Conservation (phyloP, 1,284 basidiomycete species). For the Pseudozyma tsukubaensis region DNA sequence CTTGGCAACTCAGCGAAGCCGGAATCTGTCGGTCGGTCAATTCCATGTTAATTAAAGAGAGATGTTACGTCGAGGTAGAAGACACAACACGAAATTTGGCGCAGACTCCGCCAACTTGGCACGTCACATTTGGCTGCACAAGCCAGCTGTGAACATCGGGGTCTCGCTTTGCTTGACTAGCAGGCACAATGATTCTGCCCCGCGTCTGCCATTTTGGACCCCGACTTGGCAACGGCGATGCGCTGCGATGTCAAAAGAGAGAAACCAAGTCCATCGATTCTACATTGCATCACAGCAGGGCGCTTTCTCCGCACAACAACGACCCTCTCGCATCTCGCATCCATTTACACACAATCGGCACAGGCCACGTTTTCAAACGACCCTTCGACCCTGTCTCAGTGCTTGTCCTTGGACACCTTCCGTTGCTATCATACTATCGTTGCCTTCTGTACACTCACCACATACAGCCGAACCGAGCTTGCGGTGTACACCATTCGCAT, state of each 20-base stretch:
- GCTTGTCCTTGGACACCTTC: not conserved
- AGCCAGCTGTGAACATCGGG: not conserved
- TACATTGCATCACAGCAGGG: not conserved
- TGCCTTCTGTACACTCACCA: too few relatives aligned
- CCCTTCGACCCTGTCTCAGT: not conserved
- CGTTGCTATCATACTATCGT: not conserved
- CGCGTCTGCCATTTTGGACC: slow-evolving; percentile 6
- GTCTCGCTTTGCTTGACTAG: not conserved
- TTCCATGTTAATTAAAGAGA: not conserved
- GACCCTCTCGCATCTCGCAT: not conserved
- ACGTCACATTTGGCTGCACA: slow-evolving; percentile 1
- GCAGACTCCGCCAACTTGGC: not conserved
- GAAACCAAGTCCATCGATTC: not conserved
- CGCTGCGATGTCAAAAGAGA: not conserved
- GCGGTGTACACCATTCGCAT: too few relatives aligned
- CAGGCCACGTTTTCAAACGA: slow-evolving; percentile 14
- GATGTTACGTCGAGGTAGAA: not conserved
- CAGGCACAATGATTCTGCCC: slow-evolving; percentile 6
- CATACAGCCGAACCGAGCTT: too few relatives aligned
- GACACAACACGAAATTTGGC: not conserved
- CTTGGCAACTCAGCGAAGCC: not conserved
- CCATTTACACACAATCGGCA: not conserved
- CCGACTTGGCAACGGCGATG: not conserved
- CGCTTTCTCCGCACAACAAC: slow-evolving; percentile 8
- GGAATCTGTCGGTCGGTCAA: not conserved